Evolutionary conservation across 2,329 filamentous ascomycete genomes (phyloP).

Genomic region (Colletotrichum noveboracense): DNA sequence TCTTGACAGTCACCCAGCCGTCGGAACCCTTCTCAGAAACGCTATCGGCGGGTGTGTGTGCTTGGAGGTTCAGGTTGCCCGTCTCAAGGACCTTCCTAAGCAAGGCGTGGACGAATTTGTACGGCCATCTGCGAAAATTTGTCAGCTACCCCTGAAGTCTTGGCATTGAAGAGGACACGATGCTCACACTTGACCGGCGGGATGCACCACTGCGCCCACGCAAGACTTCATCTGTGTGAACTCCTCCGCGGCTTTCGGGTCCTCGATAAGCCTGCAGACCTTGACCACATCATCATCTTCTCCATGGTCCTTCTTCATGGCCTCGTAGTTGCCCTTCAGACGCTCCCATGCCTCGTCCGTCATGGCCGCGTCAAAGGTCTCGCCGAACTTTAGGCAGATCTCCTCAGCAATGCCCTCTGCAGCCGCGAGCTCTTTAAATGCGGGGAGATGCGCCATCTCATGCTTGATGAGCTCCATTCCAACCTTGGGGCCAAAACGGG

Average conservation of each 20-base stretch:
- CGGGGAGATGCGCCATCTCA: constrained; percentile 23
- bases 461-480: constrained; percentile 29
- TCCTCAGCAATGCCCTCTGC: neutral
- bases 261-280: neutral
- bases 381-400: neutral
- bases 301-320: neutral
- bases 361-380: neutral
- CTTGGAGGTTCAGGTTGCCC: neutral
- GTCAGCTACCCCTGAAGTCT: neutral
- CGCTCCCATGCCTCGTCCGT: neutral
- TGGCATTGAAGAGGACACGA: neutral
- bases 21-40: neutral
- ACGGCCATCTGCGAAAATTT: neutral
- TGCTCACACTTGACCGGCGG: neutral
- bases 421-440: neutral
- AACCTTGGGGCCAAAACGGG: constrained; percentile 21
- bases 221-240: neutral
- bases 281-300: neutral
- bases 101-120: neutral
- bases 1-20: constrained; percentile 44
- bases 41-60: neutral
- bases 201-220: neutral
- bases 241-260: neutral
- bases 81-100: neutral
- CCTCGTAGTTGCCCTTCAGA: neutral